Conservation (phyloP, 116 monocot genomes). For the Cymodocea nodosa region DNA sequence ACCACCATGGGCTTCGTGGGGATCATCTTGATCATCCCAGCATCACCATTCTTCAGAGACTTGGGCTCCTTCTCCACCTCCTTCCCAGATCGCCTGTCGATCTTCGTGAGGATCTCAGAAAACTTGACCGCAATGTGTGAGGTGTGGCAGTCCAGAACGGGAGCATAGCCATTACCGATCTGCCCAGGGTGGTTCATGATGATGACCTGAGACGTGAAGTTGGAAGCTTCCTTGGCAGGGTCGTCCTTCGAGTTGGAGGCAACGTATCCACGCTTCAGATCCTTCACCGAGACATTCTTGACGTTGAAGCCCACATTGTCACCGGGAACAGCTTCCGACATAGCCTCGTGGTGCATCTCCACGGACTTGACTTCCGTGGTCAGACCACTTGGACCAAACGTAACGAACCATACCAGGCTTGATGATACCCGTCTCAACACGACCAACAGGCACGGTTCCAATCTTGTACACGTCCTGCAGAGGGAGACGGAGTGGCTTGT, state of each 20-base stretch:
- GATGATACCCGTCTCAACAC: slow-evolving; percentile 20
- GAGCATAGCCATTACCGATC: slow-evolving; percentile 25
- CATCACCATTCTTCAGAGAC: slow-evolving; percentile 22
- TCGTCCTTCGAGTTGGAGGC: slow-evolving; percentile 26
- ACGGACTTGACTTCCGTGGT: slow-evolving; percentile 27
- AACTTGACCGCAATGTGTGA: slow-evolving; percentile 29
- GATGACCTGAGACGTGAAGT: slow-evolving; percentile 25
- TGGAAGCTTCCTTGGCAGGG: slow-evolving; percentile 19
- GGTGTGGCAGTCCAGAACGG: slow-evolving; percentile 23
- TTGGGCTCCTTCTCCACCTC: slow-evolving; percentile 28
- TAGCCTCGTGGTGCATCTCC: slow-evolving; percentile 24
- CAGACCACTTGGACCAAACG: slow-evolving; percentile 14
- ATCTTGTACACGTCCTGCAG: too few relatives aligned
- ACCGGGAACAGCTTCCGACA: slow-evolving; percentile 18
- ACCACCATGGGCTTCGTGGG: slow-evolving; percentile 30
- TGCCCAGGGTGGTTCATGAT: slow-evolving; percentile 31
- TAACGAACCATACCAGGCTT: slow-evolving; percentile 23
- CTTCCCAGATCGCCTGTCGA: slow-evolving; percentile 26
- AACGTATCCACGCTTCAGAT: not conserved
- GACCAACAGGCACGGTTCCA: too few relatives aligned
- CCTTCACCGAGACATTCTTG: too few relatives aligned
- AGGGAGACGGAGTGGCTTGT: too few relatives aligned
- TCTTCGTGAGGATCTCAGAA: slow-evolving; percentile 21
- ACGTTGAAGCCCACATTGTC: slow-evolving; percentile 3
- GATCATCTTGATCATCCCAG: slow-evolving; percentile 24